Base-by-base conservation (phyloP, 805 yeast genomes). In the Jamesozyma gamospora region DNA sequence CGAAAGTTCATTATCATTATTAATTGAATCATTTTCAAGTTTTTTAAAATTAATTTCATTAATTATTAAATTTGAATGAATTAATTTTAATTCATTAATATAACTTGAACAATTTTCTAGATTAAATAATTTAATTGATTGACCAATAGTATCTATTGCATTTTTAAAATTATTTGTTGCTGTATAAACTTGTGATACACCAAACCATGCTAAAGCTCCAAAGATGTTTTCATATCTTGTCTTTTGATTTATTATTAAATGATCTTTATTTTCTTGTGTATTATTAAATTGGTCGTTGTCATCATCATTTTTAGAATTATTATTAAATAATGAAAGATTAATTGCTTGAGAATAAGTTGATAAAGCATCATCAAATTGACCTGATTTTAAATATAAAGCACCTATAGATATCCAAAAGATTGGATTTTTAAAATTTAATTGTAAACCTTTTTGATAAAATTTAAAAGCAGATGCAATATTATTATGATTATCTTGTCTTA, bases 341-440 rank as follows among this genome's bases (percentile, higher is more conserved):
- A 77, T 67, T 2, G 82, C 83, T 52, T 77, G 82, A 0, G 82
- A 72, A 51, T 75, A 79, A 2, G 84, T 83, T 5, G 79, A 76
- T 37, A 79, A 60, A 0, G 85, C 78, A 50, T 79, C 85, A 3
- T 77, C 72, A 18, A 79, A 54, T 55, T 79, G 85, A 34, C 72
- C 73, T 46, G 77, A 60, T 44, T 69, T 69, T 41, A 79, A 56
- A 49, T 78, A 78, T 36, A 79, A 61, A 11, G 74, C 67, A 3
- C 83, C 87, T 24, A 78, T 75, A 0, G 79, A 75, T 27, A 79
- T 58, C 87, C 85, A 79, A 3, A 80, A 72, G 36, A 75, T 61
- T n/a, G 82, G 75, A 14, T 47, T 44, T 2, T 42, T 41, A 6
- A 49, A 44, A 9, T 44, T 40, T 17, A 41, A 28, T 17, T 36